phyloP scores from a whole-genome alignment of 1,284 basidiomycete genomes.

The Cryptococcus amylolentus region DNA sequence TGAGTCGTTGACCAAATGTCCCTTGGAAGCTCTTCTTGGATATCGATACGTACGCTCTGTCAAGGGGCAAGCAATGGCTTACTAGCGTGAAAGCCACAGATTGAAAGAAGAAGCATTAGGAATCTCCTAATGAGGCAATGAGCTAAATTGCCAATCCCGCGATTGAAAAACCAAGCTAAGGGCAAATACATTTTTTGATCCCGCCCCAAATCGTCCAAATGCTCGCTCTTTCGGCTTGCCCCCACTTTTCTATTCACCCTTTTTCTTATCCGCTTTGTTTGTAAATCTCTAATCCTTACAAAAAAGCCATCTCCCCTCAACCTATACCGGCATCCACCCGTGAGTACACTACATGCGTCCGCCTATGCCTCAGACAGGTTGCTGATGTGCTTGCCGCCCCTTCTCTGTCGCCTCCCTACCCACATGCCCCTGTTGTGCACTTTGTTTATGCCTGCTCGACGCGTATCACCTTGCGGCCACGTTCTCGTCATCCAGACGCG shows the following conservation, averaged over 20 bases:
- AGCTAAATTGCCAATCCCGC: too few species aligned
- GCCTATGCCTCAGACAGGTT: background rate
- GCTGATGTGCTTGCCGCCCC: background rate
- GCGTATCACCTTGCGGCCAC: background rate
- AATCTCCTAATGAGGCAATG: too few species aligned
- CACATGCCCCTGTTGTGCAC: background rate
- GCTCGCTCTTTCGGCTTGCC: background rate
- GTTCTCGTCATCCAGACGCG: background rate
- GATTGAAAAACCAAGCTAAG: too few species aligned
- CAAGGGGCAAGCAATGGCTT: too few species aligned
- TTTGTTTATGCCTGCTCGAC: background rate
- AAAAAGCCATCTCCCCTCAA: background rate
- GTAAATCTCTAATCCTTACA: background rate
- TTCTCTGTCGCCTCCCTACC: background rate
- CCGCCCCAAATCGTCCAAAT: background rate
- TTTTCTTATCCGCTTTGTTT: background rate
- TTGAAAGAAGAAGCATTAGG: too few species aligned
- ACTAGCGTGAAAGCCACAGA: too few species aligned
- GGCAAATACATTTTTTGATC: background rate
- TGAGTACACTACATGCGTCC: background rate
- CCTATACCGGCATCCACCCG: background rate
- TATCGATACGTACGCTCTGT: too few species aligned
- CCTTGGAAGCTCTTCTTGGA: too few species aligned
- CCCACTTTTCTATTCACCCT: background rate
- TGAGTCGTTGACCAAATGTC: too few species aligned